Percentiles rank a stretch among this genome's conserved stretches.
phyloP scores from a whole-genome alignment of 176 grass and related monocot species.

The Juncus effusus region DNA sequence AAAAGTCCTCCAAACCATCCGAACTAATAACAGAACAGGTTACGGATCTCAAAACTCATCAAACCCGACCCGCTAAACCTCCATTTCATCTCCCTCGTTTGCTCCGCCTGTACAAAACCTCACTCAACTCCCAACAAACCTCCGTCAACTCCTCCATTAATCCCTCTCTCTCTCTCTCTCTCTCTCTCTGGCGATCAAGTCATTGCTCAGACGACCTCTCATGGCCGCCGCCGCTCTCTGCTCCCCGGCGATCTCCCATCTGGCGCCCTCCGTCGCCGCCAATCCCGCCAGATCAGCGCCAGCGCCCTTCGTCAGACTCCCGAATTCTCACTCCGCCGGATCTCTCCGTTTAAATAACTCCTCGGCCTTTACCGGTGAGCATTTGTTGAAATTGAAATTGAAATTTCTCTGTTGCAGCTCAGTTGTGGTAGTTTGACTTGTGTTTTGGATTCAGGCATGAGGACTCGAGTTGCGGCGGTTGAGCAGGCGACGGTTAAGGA shows the following conservation, averaged over 20 bases:
- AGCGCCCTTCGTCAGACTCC: background rate
- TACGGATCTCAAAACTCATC: background rate
- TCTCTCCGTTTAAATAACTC: slow-evolving; percentile 1
- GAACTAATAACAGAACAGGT: no score
- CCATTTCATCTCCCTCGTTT: slow-evolving; percentile 17
- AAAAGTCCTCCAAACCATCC: no score
- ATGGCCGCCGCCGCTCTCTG: slow-evolving; percentile 25
- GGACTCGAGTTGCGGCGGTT: slow-evolving; percentile 61
- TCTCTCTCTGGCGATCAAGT: slow-evolving; percentile 27
- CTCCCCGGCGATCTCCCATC: slow-evolving; percentile 5
- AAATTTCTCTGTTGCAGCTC: background rate
- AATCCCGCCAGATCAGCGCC: slow-evolving; percentile 13
- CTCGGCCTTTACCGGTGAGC: slow-evolving; percentile 16
- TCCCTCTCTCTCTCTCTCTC: background rate
- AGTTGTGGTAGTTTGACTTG: background rate
- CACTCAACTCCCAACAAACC: no score
- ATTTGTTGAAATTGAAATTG: no score
- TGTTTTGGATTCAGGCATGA: slow-evolving; percentile 50
- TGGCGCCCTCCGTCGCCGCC: background rate
- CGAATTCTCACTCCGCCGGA: background rate
- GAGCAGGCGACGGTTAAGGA: slow-evolving; percentile 39
- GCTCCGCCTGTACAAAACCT: slow-evolving; percentile 3
- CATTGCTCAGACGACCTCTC: slow-evolving; percentile 29
- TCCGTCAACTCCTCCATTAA: background rate
- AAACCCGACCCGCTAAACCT: background rate